Evolutionary conservation across 129 eudicot genomes (phyloP).

Genomic region (Erigeron canadensis): DNA sequence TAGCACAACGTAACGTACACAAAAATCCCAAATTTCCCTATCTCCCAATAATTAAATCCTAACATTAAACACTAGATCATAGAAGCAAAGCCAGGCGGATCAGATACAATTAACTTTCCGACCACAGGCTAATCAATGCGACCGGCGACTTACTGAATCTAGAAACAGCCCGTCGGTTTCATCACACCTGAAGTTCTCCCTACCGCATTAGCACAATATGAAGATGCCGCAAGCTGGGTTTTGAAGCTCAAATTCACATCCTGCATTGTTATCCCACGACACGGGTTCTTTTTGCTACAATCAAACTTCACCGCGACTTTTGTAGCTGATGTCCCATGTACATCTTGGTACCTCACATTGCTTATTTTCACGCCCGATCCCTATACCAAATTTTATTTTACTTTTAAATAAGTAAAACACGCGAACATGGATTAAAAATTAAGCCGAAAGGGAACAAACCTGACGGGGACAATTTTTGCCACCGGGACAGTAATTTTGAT

Average conservation of each 20-base stretch:
- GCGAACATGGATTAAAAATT: background rate
- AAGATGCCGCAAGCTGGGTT: conserved; percentile 26
- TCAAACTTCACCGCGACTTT: conserved; percentile 52
- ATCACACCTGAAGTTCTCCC: conserved; percentile 46
- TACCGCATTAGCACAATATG: conserved; percentile 48
- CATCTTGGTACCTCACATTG: conserved; percentile 46
- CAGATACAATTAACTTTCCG: conserved; percentile 15
- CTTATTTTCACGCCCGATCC: conserved; percentile 44
- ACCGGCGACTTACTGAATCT: background rate
- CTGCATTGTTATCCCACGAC: conserved; percentile 47
- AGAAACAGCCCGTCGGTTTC: conserved; percentile 51
- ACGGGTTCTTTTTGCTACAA: conserved; percentile 52
- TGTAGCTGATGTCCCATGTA: conserved; percentile 61
- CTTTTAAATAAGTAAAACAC: background rate
- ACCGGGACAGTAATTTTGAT: conserved; percentile 61
- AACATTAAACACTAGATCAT: conserved; percentile 4
- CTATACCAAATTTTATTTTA: background rate
- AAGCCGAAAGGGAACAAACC: conserved; percentile 21
- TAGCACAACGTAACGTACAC: background rate
- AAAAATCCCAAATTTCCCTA: background rate
- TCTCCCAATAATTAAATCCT: background rate
- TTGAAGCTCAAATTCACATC: conserved; percentile 42
- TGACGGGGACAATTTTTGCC: conserved; percentile 44
- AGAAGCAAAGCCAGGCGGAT: conserved; percentile 38
- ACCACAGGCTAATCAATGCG: conserved; percentile 38